Evolutionary conservation across 1,284 basidiomycete species (phyloP), one percentile per base, ranked within the genome.

Genomic region (Tremellales sp.): DNA sequence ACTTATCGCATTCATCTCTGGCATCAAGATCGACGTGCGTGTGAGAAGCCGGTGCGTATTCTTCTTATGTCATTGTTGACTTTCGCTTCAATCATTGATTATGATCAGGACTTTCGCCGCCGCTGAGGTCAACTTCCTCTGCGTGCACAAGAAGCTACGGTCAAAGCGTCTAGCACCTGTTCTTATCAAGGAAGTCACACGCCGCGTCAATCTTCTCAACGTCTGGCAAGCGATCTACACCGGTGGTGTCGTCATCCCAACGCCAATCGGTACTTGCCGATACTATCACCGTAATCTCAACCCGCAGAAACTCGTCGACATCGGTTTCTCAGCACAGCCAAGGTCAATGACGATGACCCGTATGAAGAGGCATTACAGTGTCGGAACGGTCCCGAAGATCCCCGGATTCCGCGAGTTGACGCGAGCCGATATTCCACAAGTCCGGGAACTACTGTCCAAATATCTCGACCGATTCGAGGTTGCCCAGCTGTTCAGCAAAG

Each of bases 141-240:
- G 92, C 64, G 85, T 97, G 3, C 94, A 97, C 81, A 99, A 99
- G 77, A 97, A 97, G 74, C 77, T 98, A 42, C 85, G 96, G 12
- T 89, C 90, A 4, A 98, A 97, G 72, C 87, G 96, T 29, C 80
- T 99, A 17, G 87, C 96, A 0, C 96, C 96, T 0, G 89, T 98
- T 23, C 80, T 99, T 45, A 99, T 99, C 77, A 97, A 97, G 73
- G 96, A 99, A 73, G 88, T 98, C 24, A 99, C 96, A 0, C 82
- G 96, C 15, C 88, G 89, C 65, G 89, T 89, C 56, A 84, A 98
- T 71, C 78, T 97, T 17, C 81, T 83, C 54, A 88, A 91, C 43
- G 80, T 96, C 45, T 98, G 97, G 78, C 96, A 99, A 74, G 96
- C 96, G 3, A 89, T 98, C 49, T 98, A 98, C 73, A 99, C 96